Conservation (phyloP, 805 yeast genomes). For the Saccharomycopsis sp. region DNA sequence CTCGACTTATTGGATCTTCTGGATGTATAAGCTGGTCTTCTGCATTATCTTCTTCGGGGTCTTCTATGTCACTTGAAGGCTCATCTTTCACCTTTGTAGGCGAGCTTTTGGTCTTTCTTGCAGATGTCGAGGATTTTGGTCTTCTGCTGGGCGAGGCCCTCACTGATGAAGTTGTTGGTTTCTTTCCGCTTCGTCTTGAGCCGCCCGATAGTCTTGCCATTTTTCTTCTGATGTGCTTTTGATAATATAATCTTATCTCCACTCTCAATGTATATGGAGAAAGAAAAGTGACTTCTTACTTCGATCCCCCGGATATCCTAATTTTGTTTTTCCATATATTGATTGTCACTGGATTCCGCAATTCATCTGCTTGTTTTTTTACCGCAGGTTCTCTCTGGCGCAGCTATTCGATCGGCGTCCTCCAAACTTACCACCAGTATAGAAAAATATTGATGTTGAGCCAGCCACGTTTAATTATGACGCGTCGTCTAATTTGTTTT, state of each 20-base stretch:
- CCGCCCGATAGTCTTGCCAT: constrained; percentile 9
- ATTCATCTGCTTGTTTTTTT: not conserved
- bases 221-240: too few relatives aligned
- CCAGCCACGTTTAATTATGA: not conserved
- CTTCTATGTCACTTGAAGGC: constrained; percentile 1
- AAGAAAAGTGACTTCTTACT: not conserved
- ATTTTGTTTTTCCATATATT: not conserved
- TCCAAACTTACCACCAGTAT: too few relatives aligned
- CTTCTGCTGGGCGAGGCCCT: constrained; percentile 3
- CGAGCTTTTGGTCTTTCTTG: not conserved
- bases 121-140: not conserved
- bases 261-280: not conserved
- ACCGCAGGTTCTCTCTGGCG: not conserved
- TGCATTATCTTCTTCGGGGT: not conserved
- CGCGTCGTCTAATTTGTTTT: not conserved
- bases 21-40: constrained; percentile 12
- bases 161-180: not conserved
- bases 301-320: not conserved
- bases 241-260: too few relatives aligned
- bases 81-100: constrained; percentile 6
- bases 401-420: too few relatives aligned
- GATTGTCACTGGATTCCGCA: not conserved
- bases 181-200: not conserved
- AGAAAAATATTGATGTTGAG: not conserved
- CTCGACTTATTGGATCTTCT: constrained; percentile 12